A percentile compares a stretch with the other conserved stretches of the same genome.
Evolutionary conservation across 169 alveolate genomes (phyloP).

Genomic region (Cryptosporidium sp.): DNA sequence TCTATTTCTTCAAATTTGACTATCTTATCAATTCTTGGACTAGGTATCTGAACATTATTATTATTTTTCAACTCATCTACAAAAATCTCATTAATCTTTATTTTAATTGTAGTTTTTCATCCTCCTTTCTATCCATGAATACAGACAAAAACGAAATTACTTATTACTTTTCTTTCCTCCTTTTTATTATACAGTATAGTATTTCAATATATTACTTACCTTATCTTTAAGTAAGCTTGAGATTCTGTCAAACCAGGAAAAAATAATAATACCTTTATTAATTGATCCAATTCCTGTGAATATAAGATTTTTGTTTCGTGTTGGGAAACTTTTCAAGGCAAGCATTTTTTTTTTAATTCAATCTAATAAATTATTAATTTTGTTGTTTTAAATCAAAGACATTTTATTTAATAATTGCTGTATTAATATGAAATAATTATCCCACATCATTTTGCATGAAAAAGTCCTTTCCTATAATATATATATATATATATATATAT

Average conservation of each 20-base stretch:
- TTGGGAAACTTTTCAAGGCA: constrained; percentile 1
- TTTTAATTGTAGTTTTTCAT: neutral
- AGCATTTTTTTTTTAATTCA: constrained; percentile 4
- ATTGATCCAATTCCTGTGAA: constrained; percentile 54
- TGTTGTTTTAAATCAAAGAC: neutral
- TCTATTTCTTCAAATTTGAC: constrained; percentile 8
- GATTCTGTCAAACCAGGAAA: constrained; percentile 62
- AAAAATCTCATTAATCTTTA: constrained; percentile 45
- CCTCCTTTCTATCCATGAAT: neutral
- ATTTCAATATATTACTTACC: constrained; percentile 27
- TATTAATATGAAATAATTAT: neutral
- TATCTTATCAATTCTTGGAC: constrained; percentile 11
- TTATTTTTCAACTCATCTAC: neutral
- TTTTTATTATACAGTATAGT: neutral
- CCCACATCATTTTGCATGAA: constrained; percentile 40
- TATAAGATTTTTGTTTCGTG: constrained; percentile 40
- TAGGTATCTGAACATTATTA: neutral
- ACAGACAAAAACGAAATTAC: too few relatives aligned
- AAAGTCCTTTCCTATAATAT: neutral
- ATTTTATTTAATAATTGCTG: neutral
- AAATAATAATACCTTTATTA: constrained; percentile 24
- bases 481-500: too few relatives aligned
- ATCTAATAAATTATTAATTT: neutral
- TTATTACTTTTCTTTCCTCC: neutral
- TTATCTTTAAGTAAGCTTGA: constrained; percentile 43